Percentiles rank a stretch among this genome's conserved stretches.
phyloP scores from a whole-genome alignment of 495 filamentous ascomycete genomes.

The Parathielavia hyrcaniae region DNA sequence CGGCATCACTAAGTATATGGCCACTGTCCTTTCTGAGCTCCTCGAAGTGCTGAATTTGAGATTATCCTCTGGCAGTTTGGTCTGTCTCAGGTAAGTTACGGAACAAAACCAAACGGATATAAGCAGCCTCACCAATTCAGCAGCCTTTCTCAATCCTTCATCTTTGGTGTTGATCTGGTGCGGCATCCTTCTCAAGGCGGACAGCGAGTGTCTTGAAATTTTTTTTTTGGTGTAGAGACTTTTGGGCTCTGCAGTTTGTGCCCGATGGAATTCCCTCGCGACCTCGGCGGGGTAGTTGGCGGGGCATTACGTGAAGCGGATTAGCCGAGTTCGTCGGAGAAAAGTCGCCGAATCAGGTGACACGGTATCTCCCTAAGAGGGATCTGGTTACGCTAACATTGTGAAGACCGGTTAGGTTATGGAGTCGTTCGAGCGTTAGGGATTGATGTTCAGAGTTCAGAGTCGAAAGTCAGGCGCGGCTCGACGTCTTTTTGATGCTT shows the following conservation, averaged over 20 bases:
- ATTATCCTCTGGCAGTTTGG: neutral
- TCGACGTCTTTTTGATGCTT: neutral
- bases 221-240: neutral
- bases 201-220: neutral
- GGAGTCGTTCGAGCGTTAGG: neutral
- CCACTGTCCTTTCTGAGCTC: neutral
- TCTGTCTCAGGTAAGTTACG: neutral
- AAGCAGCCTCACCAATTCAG: neutral
- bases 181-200: neutral
- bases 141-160: neutral
- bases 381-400: neutral
- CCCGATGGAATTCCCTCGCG: neutral
- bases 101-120: neutral
- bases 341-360: neutral
- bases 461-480: neutral
- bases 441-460: neutral
- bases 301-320: neutral
- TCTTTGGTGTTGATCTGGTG: neutral
- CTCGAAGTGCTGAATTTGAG: constrained; percentile 1
- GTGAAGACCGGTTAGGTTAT: neutral
- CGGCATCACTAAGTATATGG: neutral
- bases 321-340: neutral
- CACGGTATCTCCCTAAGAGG: neutral
- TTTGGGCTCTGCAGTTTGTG: neutral
- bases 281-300: neutral